Percentiles rank a stretch among this genome's conserved stretches.
Conservation (phyloP, 495 filamentous ascomycete genomes). For the Penicillium tannophilum region DNA sequence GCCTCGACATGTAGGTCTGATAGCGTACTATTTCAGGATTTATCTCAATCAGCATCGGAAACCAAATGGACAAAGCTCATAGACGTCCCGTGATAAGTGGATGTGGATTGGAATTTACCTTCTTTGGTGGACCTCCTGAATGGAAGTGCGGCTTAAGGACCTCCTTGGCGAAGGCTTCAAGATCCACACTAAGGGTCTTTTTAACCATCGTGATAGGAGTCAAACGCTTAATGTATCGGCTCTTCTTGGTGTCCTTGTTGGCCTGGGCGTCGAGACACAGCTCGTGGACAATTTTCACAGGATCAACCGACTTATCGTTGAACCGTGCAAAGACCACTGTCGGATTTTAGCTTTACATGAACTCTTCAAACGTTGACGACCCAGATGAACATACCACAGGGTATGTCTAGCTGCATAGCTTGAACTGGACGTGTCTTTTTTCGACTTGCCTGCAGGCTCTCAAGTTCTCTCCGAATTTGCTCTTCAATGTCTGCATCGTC, state of each 20-base stretch:
- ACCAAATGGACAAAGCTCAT: constrained; percentile 1
- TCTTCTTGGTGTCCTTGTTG: constrained; percentile 56
- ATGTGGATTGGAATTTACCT: constrained; percentile 37
- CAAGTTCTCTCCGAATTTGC: constrained; percentile 77
- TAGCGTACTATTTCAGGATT: constrained; percentile 69
- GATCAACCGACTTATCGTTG: constrained; percentile 66
- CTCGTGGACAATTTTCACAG: constrained; percentile 72
- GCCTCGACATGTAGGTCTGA: constrained; percentile 80
- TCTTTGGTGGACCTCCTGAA: constrained; percentile 47
- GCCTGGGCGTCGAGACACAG: constrained; percentile 69
- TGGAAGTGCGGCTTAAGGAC: constrained; percentile 78
- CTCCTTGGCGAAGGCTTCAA: constrained; percentile 69
- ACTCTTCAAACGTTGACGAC: not conserved
- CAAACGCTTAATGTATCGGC: constrained; percentile 79
- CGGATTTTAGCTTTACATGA: constrained; percentile 19
- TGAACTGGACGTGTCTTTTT: constrained; percentile 56
- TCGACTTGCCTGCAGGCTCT: constrained; percentile 57
- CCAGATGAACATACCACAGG: constrained; percentile 68
- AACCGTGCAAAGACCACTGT: constrained; percentile 46
- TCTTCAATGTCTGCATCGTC: constrained; percentile 75
- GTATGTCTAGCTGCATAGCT: constrained; percentile 68
- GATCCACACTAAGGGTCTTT: constrained; percentile 75
- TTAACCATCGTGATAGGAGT: constrained; percentile 76
- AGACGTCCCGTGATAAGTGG: not conserved
- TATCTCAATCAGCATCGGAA: constrained; percentile 8